phyloP scores from a whole-genome alignment of 371 early-diverging fungal genomes.

The Mucor ambiguus region DNA sequence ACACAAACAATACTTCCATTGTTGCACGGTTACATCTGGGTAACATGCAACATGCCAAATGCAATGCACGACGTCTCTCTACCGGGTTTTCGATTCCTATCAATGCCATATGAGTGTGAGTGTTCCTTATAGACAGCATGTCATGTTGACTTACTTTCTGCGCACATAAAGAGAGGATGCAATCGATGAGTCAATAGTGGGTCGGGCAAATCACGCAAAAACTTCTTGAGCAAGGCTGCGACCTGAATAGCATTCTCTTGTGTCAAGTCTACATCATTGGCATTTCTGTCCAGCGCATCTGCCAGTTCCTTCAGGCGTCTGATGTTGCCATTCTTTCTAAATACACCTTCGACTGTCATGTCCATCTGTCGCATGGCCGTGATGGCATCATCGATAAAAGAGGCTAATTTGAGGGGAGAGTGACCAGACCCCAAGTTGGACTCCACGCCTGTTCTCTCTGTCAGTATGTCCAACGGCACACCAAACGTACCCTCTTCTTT shows the following conservation, averaged over 20 bases:
- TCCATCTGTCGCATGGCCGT: slow-evolving; percentile 81
- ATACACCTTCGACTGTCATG: slow-evolving; percentile 92
- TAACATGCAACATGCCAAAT: slow-evolving; percentile 81
- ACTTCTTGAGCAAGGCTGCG: slow-evolving; percentile 95
- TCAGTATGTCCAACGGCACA: slow-evolving; percentile 46
- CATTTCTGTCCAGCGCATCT: slow-evolving; percentile 81
- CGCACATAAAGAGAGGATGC: slow-evolving; percentile 79
- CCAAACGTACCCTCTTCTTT: slow-evolving; percentile 66
- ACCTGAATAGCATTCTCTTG: slow-evolving; percentile 88
- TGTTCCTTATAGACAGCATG: too few relatives aligned
- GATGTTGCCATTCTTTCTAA: slow-evolving; percentile 97
- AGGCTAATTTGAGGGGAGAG: slow-evolving; percentile 76
- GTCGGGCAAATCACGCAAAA: slow-evolving; percentile 93
- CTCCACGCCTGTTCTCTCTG: slow-evolving; percentile 77
- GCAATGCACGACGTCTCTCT: slow-evolving; percentile 68
- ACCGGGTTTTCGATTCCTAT: slow-evolving; percentile 52
- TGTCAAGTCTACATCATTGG: slow-evolving; percentile 66
- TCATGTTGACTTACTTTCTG: slow-evolving; percentile 54
- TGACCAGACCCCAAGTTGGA: slow-evolving; percentile 80
- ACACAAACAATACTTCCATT: slow-evolving; percentile 84
- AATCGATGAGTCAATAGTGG: slow-evolving; percentile 92
- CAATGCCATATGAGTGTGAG: too few relatives aligned
- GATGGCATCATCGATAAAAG: slow-evolving; percentile 85
- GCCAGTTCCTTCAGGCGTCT: slow-evolving; percentile 79
- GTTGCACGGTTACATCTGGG: slow-evolving; percentile 92